Evolutionary conservation across 2,329 filamentous ascomycete species (phyloP).

Genomic region (Trichoderma koningii): DNA sequence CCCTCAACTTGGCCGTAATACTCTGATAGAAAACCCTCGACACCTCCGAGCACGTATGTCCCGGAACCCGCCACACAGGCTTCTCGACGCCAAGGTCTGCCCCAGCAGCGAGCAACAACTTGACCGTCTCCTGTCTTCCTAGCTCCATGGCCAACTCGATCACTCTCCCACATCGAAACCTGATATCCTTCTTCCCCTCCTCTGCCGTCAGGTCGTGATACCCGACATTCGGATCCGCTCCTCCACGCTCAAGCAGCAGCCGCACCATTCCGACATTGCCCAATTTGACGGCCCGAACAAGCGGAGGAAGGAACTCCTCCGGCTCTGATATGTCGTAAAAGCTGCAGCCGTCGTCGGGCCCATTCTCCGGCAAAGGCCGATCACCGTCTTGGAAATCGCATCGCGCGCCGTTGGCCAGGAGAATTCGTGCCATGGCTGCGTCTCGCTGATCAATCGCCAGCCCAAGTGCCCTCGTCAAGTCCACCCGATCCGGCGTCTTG

Average conservation of each 20-base stretch:
- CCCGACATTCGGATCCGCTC: constrained; percentile 1
- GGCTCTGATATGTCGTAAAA: neutral
- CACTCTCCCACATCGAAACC: neutral
- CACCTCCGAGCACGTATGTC: neutral
- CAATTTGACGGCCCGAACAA: constrained; percentile 3
- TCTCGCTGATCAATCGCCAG: neutral
- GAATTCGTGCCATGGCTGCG: neutral
- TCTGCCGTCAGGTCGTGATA: neutral
- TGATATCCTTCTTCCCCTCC: neutral
- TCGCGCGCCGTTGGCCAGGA: constrained; percentile 4
- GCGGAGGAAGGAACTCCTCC: constrained; percentile 5
- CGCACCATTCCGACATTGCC: constrained; percentile 5
- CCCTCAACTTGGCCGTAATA: neutral
- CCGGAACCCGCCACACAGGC: constrained; percentile 1
- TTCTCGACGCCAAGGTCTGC: neutral
- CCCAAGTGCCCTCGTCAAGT: constrained; percentile 8
- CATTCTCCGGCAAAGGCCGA: neutral
- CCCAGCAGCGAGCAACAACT: constrained; percentile 5
- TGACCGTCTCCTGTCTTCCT: neutral
- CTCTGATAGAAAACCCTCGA: constrained; percentile 5
- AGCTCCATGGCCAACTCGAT: constrained; percentile 15
- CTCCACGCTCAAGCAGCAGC: constrained; percentile 5
- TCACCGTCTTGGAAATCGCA: constrained; percentile 8
- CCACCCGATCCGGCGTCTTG: neutral
- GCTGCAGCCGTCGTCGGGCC: neutral